Evolutionary conservation across 148 eudicot genomes (phyloP).

Genomic region (Diospyros lotus): DNA sequence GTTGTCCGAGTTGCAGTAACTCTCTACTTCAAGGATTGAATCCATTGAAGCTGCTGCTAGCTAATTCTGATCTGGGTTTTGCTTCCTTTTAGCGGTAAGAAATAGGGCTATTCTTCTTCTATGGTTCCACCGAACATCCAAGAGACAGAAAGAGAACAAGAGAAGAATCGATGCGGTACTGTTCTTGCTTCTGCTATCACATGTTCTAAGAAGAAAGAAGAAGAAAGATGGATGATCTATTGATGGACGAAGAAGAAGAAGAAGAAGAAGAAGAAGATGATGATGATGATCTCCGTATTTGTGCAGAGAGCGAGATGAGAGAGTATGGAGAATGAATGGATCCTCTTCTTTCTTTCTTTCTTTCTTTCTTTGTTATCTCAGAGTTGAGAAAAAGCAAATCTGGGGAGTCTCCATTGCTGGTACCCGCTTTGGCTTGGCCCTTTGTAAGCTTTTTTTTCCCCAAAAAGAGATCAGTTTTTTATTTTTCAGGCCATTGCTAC

Average conservation of each 20-base stretch:
- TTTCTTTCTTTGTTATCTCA: too few species aligned
- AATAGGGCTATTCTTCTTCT: not conserved
- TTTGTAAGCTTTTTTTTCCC: not conserved
- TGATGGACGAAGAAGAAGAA: not conserved
- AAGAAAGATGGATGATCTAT: not conserved
- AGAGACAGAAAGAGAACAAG: not conserved
- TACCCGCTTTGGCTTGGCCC: too few species aligned
- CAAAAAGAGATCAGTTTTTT: not conserved
- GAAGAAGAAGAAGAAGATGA: not conserved
- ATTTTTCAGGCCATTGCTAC: too few species aligned
- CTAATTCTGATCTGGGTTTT: not conserved
- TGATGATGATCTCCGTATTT: not conserved
- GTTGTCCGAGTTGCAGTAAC: not conserved
- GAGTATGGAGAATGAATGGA: not conserved
- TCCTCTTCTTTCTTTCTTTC: not conserved
- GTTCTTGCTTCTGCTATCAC: not conserved
- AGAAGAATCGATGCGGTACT: not conserved
- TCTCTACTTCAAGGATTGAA: not conserved
- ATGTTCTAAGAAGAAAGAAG: not conserved
- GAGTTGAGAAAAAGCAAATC: too few species aligned
- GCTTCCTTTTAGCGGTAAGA: not conserved
- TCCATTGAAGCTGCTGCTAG: not conserved
- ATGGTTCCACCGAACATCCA: not conserved
- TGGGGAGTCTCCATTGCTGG: too few species aligned
- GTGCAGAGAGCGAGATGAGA: not conserved